Percentiles rank a stretch among this genome's conserved stretches.
phyloP scores from a whole-genome alignment of 306 rosid species.

The Fragaria nilgerrensis region DNA sequence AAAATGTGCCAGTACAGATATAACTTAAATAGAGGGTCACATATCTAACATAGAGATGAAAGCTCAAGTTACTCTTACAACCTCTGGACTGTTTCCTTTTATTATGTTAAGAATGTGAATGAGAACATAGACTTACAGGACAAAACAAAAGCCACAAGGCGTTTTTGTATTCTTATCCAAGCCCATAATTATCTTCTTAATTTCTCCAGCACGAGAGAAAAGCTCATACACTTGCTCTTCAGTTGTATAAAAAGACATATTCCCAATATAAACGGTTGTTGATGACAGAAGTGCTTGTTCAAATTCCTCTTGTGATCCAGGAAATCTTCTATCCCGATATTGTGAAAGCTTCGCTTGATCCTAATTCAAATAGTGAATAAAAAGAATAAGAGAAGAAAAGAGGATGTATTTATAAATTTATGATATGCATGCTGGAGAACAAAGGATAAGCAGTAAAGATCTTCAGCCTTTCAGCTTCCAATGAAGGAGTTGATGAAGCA shows the following conservation, averaged over 20 bases:
- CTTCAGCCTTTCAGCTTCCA: neutral
- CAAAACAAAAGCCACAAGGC: conserved; percentile 92
- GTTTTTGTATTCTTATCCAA: conserved; percentile 95
- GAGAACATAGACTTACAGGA: conserved; percentile 48
- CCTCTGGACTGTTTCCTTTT: neutral
- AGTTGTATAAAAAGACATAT: conserved; percentile 94
- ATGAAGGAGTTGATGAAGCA: neutral
- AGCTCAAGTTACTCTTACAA: neutral
- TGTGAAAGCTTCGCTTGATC: conserved; percentile 79
- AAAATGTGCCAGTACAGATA: neutral
- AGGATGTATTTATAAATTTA: neutral
- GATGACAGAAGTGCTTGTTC: conserved; percentile 70
- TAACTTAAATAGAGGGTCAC: neutral
- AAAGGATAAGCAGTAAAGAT: neutral
- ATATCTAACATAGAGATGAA: neutral
- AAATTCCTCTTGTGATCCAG: conserved; percentile 84
- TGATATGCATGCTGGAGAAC: neutral
- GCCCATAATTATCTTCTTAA: conserved; percentile 94
- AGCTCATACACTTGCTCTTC: conserved; percentile 96
- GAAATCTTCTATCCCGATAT: conserved; percentile 81
- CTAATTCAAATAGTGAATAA: conserved; percentile 26
- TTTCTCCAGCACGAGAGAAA: conserved; percentile 88
- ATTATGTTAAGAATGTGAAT: conserved; percentile 5
- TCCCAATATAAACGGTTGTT: conserved; percentile 69
- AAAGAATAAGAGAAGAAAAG: neutral